Conservation (phyloP, 73 alveolate species). For the Paramecium tetraurelia region DNA sequence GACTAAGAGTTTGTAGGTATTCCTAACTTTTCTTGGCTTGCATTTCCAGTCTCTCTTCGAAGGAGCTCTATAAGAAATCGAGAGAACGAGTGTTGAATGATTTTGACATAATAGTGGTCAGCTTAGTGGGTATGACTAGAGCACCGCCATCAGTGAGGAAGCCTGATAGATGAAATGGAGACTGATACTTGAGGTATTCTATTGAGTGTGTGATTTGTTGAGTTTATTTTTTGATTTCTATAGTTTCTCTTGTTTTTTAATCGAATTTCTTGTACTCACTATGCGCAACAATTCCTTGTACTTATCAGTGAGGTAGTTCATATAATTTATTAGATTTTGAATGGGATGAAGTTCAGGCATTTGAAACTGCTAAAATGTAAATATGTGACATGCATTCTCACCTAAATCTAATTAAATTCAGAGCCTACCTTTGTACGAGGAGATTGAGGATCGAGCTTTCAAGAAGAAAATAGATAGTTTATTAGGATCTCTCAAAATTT, state of each 20-base stretch:
- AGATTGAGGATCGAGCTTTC: constrained; percentile 40
- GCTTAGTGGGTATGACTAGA: background rate
- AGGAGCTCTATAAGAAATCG: constrained; percentile 6
- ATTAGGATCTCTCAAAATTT: constrained; percentile 55
- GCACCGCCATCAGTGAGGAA: constrained; percentile 45
- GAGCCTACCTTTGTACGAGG: constrained; percentile 52
- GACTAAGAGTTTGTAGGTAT: background rate
- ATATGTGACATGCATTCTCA: constrained; percentile 16
- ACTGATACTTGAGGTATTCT: constrained; percentile 18
- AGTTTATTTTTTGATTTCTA: background rate
- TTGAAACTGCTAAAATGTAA: constrained; percentile 8
- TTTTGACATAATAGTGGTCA: constrained; percentile 6
- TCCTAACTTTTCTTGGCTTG: background rate
- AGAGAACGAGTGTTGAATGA: constrained; percentile 13
- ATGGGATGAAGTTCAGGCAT: background rate
- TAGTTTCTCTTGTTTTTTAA: background rate
- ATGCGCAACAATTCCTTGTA: constrained; percentile 1
- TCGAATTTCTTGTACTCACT: constrained; percentile 7
- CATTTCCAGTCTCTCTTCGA: constrained; percentile 18
- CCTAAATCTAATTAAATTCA: background rate
- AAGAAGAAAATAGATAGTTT: constrained; percentile 50
- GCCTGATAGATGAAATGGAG: background rate
- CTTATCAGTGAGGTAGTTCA: constrained; percentile 14
- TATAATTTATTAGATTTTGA: background rate
- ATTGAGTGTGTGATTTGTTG: background rate